Percentiles rank a stretch among this genome's conserved stretches.
Evolutionary conservation across 1,284 basidiomycete genomes (phyloP).

Genomic region (Cutaneotrichosporon arboriforme): DNA sequence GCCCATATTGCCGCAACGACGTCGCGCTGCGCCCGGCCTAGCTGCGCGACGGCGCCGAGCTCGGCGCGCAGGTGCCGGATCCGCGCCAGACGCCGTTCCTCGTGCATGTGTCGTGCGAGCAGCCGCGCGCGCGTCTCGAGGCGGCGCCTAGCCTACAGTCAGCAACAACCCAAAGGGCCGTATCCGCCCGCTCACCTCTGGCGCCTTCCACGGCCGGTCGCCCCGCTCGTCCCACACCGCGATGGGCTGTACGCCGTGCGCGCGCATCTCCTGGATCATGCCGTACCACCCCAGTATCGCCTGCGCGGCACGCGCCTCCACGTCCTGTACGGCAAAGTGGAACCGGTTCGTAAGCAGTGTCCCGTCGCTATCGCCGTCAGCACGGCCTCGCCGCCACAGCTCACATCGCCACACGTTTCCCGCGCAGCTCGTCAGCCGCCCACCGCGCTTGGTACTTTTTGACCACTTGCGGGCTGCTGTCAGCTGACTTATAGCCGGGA

Average conservation of each 20-base stretch:
- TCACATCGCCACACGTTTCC: slow-evolving; percentile 42
- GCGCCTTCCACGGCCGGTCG: slow-evolving; percentile 43
- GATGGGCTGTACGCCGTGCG: slow-evolving; percentile 34
- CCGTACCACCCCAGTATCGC: slow-evolving; percentile 44
- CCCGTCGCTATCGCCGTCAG: slow-evolving; percentile 37
- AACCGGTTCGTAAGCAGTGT: slow-evolving; percentile 45
- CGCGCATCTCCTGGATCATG: slow-evolving; percentile 37
- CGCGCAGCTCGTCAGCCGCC: slow-evolving; percentile 29
- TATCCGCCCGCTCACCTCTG: slow-evolving; percentile 29
- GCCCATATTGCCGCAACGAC: not conserved
- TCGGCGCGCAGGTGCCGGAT: slow-evolving; percentile 10
- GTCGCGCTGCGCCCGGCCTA: not conserved
- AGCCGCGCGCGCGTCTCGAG: slow-evolving; percentile 17
- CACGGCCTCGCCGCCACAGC: not conserved
- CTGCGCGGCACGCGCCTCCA: slow-evolving; percentile 24
- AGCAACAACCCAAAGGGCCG: no score
- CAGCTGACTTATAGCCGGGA: not conserved
- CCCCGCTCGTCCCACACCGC: slow-evolving; percentile 46
- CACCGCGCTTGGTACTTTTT: slow-evolving; percentile 28
- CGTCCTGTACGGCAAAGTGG: slow-evolving; percentile 33
- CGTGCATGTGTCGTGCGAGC: slow-evolving; percentile 34
- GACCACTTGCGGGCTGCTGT: slow-evolving; percentile 31
- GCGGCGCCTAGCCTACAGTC: slow-evolving; percentile 18
- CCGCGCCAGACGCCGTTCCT: slow-evolving; percentile 28
- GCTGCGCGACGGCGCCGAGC: not conserved